Base-by-base conservation (phyloP, 345 rosid genomes). In the Citrus inodora region DNA sequence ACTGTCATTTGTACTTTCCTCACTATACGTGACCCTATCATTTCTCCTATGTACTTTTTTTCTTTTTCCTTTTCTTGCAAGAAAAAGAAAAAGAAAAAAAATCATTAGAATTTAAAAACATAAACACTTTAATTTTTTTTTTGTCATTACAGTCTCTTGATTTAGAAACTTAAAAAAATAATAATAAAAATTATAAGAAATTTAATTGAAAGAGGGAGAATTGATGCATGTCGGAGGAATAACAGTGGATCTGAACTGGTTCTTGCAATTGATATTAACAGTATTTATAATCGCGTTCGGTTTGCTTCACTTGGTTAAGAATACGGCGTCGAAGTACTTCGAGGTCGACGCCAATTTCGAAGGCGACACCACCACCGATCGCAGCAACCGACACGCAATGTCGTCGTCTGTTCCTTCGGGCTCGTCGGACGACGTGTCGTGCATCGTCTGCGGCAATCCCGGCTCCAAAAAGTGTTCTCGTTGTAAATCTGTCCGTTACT, bases 321-420 rank as follows among this genome's bases (percentile, higher is more conserved):
- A 86, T 56, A 87, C 95, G 82, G 98, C 97, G 80, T 89, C 97
- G 61, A 96, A 88, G 84, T 94, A 96, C 86, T 90, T 94, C 91
- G 94, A 92, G 77, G 95, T 90, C 88, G 90, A 81, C 88, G 90
- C 94, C 88, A 85, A 79, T 83, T 93, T 92, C 89, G 91, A 87
- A 70, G 87, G 46, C 74, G 74, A 51, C 87, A 27, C 46, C 62
- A 33, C 38, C 53, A 38, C 69, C 42, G 60, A 25, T 14, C 78
- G 37, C 62, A 28, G 42, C 67, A n/a, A 37, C 68, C 19, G 13
- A 30, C 61, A 30, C 70, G 74, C 35, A 67, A 65, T 65, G 59
- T 38, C 27, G 4, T 46, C 58, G 35, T 30, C 69, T 67, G 60
- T 74, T 61, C 55, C 73, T 35, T n/a, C 60, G 74, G 67, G 25